phyloP scores from a whole-genome alignment of 2,329 filamentous ascomycete species.

The Orbilia quercus region DNA sequence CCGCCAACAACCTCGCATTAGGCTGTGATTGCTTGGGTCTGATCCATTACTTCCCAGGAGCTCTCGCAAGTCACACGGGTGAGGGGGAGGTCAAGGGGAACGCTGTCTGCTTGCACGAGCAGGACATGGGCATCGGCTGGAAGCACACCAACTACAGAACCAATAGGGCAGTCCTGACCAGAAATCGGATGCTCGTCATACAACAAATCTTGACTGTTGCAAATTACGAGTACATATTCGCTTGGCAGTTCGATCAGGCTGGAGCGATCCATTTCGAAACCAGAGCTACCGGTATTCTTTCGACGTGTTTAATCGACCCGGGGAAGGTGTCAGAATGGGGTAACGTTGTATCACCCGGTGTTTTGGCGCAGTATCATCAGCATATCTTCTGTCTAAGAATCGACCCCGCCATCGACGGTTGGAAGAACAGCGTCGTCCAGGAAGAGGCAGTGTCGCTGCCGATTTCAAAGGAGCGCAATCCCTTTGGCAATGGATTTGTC shows the following conservation, averaged over 20 bases:
- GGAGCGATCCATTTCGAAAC: slow-evolving; percentile 74
- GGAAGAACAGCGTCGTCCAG: slow-evolving; percentile 69
- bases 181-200: slow-evolving; percentile 66
- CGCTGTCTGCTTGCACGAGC: slow-evolving; percentile 76
- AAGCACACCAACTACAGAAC: slow-evolving; percentile 79
- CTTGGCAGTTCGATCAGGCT: slow-evolving; percentile 78
- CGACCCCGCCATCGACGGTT: slow-evolving; percentile 72
- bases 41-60: slow-evolving; percentile 72
- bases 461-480: slow-evolving; percentile 58
- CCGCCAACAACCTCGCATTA: slow-evolving; percentile 74
- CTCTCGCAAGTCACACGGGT: slow-evolving; percentile 71
- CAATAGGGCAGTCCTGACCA: slow-evolving; percentile 71
- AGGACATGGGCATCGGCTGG: slow-evolving; percentile 76
- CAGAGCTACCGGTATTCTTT: slow-evolving; percentile 75
- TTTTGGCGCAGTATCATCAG: slow-evolving; percentile 76
- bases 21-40: slow-evolving; percentile 78
- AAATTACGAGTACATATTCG: slow-evolving; percentile 79
- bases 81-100: slow-evolving; percentile 72
- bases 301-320: slow-evolving; percentile 75
- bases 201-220: slow-evolving; percentile 65
- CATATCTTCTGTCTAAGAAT: slow-evolving; percentile 78
- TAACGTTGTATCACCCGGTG: slow-evolving; percentile 70
- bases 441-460: slow-evolving; percentile 66
- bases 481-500: slow-evolving; percentile 51
- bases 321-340: slow-evolving; percentile 74